Conservation (phyloP, 306 rosid genomes). For the Vigna radiata region DNA sequence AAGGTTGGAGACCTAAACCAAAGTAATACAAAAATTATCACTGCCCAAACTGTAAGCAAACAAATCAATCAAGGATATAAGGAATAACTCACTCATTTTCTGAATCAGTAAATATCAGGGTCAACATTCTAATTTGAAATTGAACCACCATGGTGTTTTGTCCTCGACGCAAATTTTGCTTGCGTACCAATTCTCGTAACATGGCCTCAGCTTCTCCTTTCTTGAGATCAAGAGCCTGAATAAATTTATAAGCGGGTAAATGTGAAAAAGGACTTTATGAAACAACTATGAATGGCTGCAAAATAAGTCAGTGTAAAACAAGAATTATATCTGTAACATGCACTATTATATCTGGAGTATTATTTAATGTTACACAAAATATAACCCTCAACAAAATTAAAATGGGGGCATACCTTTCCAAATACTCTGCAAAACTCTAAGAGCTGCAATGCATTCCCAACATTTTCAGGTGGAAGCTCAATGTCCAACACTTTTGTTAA, state of each 20-base stretch:
- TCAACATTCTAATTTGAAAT: slow-evolving; percentile 44
- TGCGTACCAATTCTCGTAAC: slow-evolving; percentile 41
- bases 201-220: slow-evolving; percentile 52
- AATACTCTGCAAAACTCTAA: slow-evolving; percentile 76
- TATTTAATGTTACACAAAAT: neutral
- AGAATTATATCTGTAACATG: slow-evolving; percentile 8
- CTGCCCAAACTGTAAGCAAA: neutral
- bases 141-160: slow-evolving; percentile 35
- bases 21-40: neutral
- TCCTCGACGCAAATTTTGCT: slow-evolving; percentile 27
- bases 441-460: slow-evolving; percentile 81
- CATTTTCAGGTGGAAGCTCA: slow-evolving; percentile 62
- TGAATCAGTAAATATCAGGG: slow-evolving; percentile 39
- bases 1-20: slow-evolving; percentile 44
- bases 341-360: slow-evolving; percentile 10
- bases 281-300: slow-evolving; percentile 23
- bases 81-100: slow-evolving; percentile 39
- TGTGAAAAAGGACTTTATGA: slow-evolving; percentile 9
- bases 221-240: slow-evolving; percentile 46
- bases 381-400: neutral
- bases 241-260: slow-evolving; percentile 8
- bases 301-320: neutral
- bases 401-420: slow-evolving; percentile 64
- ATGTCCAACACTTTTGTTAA: slow-evolving; percentile 57
- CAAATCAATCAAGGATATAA: neutral